These are phyloP conservation scores for Populus davidiana DNA, from an alignment of 345 rosid genomes.

Conservation along the genomic window DNA sequence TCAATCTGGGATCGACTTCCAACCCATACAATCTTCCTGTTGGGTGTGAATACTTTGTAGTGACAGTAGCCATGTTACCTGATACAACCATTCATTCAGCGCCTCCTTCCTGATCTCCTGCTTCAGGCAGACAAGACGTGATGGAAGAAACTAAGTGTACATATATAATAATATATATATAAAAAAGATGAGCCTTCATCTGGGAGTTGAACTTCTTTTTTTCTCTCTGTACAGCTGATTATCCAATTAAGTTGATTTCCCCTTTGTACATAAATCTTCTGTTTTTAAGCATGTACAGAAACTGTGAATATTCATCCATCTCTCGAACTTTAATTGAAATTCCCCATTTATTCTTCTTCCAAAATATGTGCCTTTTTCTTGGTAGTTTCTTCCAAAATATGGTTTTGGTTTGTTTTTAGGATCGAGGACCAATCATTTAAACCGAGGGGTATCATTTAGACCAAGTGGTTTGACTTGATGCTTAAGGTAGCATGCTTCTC, in stretches of 20 bases:
- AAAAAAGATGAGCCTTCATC: not conserved
- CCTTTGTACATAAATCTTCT: not conserved
- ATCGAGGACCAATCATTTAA: too few species aligned
- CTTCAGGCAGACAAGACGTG: slow-evolving; percentile 63
- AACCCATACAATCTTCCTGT: slow-evolving; percentile 78
- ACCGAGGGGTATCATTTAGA: too few species aligned
- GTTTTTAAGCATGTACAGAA: slow-evolving; percentile 2
- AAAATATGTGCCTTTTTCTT: not conserved
- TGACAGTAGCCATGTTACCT: slow-evolving; percentile 98
- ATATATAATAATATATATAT: slow-evolving; percentile 16
- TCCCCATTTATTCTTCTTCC: not conserved
- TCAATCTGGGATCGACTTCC: slow-evolving; percentile 47
- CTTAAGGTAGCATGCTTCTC: too few species aligned
- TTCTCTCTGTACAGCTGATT: slow-evolving; percentile 43
- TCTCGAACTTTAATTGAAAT: not conserved
- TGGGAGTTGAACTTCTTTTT: slow-evolving; percentile 29
- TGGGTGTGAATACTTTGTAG: slow-evolving; percentile 88
- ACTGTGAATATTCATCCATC: slow-evolving; percentile 5
- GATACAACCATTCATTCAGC: slow-evolving; percentile 67
- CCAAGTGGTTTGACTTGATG: too few species aligned
- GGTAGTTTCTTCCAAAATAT: not conserved
- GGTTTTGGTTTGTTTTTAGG: too few species aligned
- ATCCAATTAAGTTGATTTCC: not conserved
- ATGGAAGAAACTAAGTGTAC: slow-evolving; percentile 67
- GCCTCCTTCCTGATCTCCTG: slow-evolving; percentile 83